Base-by-base conservation (phyloP, 495 filamentous ascomycete genomes). In the Lasiosphaeria ovina region DNA sequence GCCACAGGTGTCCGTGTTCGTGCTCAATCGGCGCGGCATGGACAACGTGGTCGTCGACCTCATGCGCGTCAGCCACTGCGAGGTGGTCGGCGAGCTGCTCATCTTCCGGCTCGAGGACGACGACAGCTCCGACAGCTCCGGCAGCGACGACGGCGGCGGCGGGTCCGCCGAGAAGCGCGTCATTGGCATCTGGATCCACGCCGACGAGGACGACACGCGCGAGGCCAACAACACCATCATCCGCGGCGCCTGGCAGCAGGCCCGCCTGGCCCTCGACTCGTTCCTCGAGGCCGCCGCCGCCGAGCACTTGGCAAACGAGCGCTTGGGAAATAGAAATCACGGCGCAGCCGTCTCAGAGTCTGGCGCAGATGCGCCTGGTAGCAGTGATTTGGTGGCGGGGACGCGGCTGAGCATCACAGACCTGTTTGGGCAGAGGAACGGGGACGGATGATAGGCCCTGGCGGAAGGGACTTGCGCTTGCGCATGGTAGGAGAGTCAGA, bases 111-210 rank as follows among this genome's bases (percentile, higher is more conserved):
- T 79, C n/a, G 74, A 74, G 40, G 66, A 73, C 32, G 66, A 67
- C 14, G 54, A 38, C 9, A 48, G 45, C 33, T 34, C 53, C 3
- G 68, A 66, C 16, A 65, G 67, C 52, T 61, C 67, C 31, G 71
- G 47, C n/a, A 68, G 57, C n/a, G 72, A 75, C n/a, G 62, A 63
- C 6, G 65, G 61, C 31, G 53, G 42, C 4, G 53, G 36, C 7
- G 62, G 14, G 0, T 50, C 17, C 9, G 16, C 16, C 10, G 50
- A 54, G 38, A 69, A 69, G 55, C 68, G 70, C 48, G 69, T 77
- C 11, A 35, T 81, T 45, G 77, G 78, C 6, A 53, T 81, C n/a
- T 81, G 76, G 76, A 73, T 79, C 4, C 76, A 81, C 52, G 72
- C 75, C 56, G 76, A 79, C 60, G 70, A 77, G 60, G 72, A 71